phyloP scores from a whole-genome alignment of 495 filamentous ascomycete species.

The Neurospora hispaniola region DNA sequence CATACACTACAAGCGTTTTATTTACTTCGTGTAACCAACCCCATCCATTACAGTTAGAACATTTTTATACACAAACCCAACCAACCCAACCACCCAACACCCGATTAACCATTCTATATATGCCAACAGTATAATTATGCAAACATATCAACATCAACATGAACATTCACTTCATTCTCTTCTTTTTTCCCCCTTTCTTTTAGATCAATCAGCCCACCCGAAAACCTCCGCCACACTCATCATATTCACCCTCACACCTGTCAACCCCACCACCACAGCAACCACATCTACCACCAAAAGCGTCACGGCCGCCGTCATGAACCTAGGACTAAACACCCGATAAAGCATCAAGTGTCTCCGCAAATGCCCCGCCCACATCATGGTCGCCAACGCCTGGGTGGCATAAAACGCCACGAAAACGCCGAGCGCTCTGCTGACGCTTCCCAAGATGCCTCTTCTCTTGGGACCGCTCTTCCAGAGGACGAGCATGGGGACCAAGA shows the following conservation, averaged over 20 bases:
- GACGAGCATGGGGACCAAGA: constrained; percentile 67
- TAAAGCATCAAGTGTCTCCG: constrained; percentile 93
- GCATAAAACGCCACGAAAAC: constrained; percentile 74
- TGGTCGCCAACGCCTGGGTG: constrained; percentile 69
- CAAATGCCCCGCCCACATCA: constrained; percentile 77
- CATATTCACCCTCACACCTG: constrained; percentile 61
- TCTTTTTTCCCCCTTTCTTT: neutral
- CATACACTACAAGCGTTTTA: neutral
- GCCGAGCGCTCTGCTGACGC: constrained; percentile 55
- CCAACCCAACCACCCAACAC: neutral
- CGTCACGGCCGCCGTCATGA: constrained; percentile 69
- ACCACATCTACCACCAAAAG: constrained; percentile 70
- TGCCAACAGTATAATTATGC: neutral
- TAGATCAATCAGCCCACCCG: constrained; percentile 51
- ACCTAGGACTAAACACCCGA: constrained; percentile 85
- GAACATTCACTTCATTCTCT: neutral
- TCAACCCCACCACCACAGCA: constrained; percentile 52
- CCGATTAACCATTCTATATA: neutral
- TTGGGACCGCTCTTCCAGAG: constrained; percentile 72
- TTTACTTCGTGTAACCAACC: neutral
- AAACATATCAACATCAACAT: neutral
- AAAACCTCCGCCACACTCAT: constrained; percentile 79
- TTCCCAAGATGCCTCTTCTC: constrained; percentile 50
- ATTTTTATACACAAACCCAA: neutral
- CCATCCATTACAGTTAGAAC: neutral